Conservation (phyloP, 2,329 filamentous ascomycete species). For the Basipetospora chlamydospora region DNA sequence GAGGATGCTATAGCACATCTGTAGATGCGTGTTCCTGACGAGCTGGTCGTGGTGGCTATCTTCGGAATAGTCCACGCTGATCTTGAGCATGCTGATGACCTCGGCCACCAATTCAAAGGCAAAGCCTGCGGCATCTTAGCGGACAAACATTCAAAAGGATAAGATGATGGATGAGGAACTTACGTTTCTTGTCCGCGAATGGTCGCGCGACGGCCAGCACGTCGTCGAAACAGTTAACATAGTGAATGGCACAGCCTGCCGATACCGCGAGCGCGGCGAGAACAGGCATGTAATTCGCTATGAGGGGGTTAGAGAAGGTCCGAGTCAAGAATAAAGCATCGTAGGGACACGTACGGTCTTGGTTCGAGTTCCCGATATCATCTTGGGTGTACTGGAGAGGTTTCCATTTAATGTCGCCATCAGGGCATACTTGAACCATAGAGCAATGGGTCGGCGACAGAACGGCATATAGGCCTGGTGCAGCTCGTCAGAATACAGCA, state of each 20-base stretch:
- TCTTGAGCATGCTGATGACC: slow-evolving; percentile 53
- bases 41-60: slow-evolving; percentile 59
- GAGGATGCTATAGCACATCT: slow-evolving; percentile 64
- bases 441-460: slow-evolving; percentile 48
- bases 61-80: slow-evolving; percentile 69
- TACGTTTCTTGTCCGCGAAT: slow-evolving; percentile 22
- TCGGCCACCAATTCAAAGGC: slow-evolving; percentile 49
- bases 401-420: slow-evolving; percentile 45
- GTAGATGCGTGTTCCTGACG: slow-evolving; percentile 57
- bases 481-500: no score
- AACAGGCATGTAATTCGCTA: slow-evolving; percentile 40
- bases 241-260: slow-evolving; percentile 28
- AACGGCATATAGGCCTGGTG: slow-evolving; percentile 42
- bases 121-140: slow-evolving; percentile 28
- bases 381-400: slow-evolving; percentile 31
- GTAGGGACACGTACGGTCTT: slow-evolving; percentile 25
- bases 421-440: slow-evolving; percentile 41
- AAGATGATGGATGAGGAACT: slow-evolving; percentile 7
- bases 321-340: no score
- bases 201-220: slow-evolving; percentile 54
- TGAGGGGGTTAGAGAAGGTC: background rate
- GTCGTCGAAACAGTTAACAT: slow-evolving; percentile 48
- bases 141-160: background rate
- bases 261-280: slow-evolving; percentile 46
- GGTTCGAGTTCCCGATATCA: slow-evolving; percentile 31